phyloP scores from a whole-genome alignment of 306 rosid genomes.

The Gynostemma pentaphyllum region DNA sequence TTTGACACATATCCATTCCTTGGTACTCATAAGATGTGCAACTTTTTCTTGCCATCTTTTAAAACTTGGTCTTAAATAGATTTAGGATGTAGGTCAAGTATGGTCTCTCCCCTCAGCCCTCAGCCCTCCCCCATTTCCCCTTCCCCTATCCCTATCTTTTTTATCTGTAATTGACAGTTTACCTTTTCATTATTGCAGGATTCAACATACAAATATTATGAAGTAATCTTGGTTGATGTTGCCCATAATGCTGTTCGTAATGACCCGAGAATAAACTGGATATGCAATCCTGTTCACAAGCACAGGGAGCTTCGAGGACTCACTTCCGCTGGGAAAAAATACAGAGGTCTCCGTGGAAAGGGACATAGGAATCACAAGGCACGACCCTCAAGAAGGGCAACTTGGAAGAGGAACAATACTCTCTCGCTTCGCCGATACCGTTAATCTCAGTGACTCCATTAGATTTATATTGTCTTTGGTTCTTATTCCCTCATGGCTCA shows the following conservation, averaged over 20 bases:
- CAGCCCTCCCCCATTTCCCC: no score
- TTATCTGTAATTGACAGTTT: no score
- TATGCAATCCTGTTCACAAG: conserved; percentile 69
- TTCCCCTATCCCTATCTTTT: no score
- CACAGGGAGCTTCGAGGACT: conserved; percentile 84
- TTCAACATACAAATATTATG: conserved; percentile 72
- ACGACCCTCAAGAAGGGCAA: conserved; percentile 75
- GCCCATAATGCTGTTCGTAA: conserved; percentile 67
- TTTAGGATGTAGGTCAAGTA: no score
- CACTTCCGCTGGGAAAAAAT: conserved; percentile 73
- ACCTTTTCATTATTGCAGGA: conserved; percentile 50
- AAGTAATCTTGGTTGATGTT: conserved; percentile 61
- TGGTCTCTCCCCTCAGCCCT: no score
- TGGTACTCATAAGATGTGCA: no score
- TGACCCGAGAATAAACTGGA: conserved; percentile 86
- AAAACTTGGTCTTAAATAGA: no score
- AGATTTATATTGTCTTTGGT: background rate
- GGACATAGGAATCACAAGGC: conserved; percentile 61
- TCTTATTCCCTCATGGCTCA: background rate
- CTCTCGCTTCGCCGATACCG: conserved; percentile 82
- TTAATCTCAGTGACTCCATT: conserved; percentile 7
- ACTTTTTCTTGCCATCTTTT: no score
- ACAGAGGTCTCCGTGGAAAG: conserved; percentile 70
- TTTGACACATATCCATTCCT: background rate
- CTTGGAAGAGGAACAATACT: conserved; percentile 85